Conservation (phyloP, 108 stramenopile species). For the Skeletonema marinoi region DNA sequence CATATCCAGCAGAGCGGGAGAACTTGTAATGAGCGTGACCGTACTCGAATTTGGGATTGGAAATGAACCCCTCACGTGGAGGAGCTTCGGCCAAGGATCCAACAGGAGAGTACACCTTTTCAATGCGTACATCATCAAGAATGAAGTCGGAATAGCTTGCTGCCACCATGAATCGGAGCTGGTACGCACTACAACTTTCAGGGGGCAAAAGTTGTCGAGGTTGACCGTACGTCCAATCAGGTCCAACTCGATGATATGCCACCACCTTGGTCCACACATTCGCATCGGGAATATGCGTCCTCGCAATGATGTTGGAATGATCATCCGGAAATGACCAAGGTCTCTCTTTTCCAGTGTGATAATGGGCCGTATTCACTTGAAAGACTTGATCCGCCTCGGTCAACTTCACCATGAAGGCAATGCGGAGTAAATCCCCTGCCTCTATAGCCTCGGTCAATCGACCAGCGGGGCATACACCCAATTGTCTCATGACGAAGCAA, state of each 20-base stretch:
- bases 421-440: slow-evolving; percentile 24
- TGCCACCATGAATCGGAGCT: slow-evolving; percentile 28
- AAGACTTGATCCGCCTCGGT: slow-evolving; percentile 18
- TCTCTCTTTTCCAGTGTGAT: slow-evolving; percentile 14
- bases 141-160: slow-evolving; percentile 17
- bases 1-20: background rate
- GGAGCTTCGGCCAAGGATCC: background rate
- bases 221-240: slow-evolving; percentile 35
- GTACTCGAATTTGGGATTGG: slow-evolving; percentile 28
- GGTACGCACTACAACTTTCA: slow-evolving; percentile 26
- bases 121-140: slow-evolving; percentile 31
- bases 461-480: slow-evolving; percentile 12
- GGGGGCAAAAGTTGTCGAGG: slow-evolving; percentile 11
- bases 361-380: slow-evolving; percentile 39
- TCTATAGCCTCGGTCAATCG: slow-evolving; percentile 15
- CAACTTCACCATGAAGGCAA: slow-evolving; percentile 20
- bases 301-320: slow-evolving; percentile 27
- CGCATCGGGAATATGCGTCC: slow-evolving; percentile 21
- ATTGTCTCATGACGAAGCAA: slow-evolving; percentile 31
- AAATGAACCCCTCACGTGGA: slow-evolving; percentile 14
- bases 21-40: slow-evolving; percentile 24
- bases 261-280: slow-evolving; percentile 29
- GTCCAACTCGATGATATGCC: slow-evolving; percentile 30
- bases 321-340: slow-evolving; percentile 26
- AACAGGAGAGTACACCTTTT: background rate